Percentiles rank a stretch among this genome's conserved stretches.
These are phyloP conservation scores for Teratosphaeria viscida DNA, from an alignment of 2,329 filamentous ascomycete species.

Conservation along the genomic window DNA sequence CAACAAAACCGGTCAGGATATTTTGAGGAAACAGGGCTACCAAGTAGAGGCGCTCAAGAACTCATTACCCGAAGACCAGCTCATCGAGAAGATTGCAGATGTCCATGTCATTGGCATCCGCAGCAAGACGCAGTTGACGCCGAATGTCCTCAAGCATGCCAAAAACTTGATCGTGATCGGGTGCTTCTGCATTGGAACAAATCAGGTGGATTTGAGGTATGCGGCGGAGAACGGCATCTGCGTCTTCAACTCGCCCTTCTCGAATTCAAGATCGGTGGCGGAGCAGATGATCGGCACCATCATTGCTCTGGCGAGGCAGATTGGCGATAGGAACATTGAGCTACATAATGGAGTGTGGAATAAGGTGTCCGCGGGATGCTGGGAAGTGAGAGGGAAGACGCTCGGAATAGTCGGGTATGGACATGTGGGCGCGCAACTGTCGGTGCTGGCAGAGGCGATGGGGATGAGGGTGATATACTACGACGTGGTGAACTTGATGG, in stretches of 20 bases:
- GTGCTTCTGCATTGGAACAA: slow-evolving; percentile 98
- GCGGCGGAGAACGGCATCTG: slow-evolving; percentile 80
- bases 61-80: slow-evolving; percentile 79
- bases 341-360: slow-evolving; percentile 95
- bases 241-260: slow-evolving; percentile 98
- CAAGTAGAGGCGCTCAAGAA: slow-evolving; percentile 88
- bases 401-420: slow-evolving; percentile 94
- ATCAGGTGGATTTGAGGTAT: slow-evolving; percentile 80
- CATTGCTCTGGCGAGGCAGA: slow-evolving; percentile 79
- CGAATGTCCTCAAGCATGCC: slow-evolving; percentile 73
- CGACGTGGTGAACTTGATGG: slow-evolving; percentile 90
- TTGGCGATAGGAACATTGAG: slow-evolving; percentile 86
- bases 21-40: slow-evolving; percentile 77
- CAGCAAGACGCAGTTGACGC: slow-evolving; percentile 90
- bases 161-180: slow-evolving; percentile 93
- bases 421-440: slow-evolving; percentile 92
- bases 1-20: slow-evolving; percentile 78
- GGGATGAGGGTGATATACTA: slow-evolving; percentile 98
- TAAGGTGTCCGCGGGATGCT: slow-evolving; percentile 92
- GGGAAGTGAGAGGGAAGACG: slow-evolving; percentile 97
- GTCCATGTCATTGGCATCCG: slow-evolving; percentile 97
- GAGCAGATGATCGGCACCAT: slow-evolving; percentile 94
- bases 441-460: slow-evolving; percentile 92
- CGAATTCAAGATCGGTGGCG: slow-evolving; percentile 92
- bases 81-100: slow-evolving; percentile 96